These are phyloP conservation scores for Hymenoscyphus linearis DNA, from an alignment of 2,329 filamentous ascomycete genomes.

Conservation along the genomic window DNA sequence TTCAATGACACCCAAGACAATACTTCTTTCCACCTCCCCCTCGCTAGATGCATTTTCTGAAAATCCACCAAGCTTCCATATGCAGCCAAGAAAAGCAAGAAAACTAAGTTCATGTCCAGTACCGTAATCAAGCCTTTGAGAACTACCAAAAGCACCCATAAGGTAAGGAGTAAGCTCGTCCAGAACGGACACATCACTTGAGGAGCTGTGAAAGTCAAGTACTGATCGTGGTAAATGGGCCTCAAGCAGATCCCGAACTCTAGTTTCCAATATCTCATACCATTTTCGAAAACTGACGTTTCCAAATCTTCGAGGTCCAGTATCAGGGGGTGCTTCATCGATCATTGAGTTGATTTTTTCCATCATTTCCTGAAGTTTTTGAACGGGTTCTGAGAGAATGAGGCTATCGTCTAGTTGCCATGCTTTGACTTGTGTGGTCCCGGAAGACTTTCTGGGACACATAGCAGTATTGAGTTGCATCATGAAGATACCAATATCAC, in stretches of 20 bases:
- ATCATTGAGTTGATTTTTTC: constrained; percentile 60
- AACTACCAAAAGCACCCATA: constrained; percentile 78
- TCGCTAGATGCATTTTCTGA: constrained; percentile 41
- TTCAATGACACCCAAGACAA: constrained; percentile 78
- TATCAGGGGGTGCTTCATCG: constrained; percentile 74
- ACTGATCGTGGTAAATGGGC: constrained; percentile 49
- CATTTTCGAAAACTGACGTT: constrained; percentile 87
- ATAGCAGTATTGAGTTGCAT: constrained; percentile 86
- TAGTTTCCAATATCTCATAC: constrained; percentile 63
- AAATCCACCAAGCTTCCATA: constrained; percentile 90
- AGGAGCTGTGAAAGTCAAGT: constrained; percentile 21
- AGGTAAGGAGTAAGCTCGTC: constrained; percentile 76
- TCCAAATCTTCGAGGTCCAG: constrained; percentile 82
- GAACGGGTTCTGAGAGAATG: constrained; percentile 44
- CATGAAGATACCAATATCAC: constrained; percentile 80
- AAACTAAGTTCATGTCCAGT: constrained; percentile 96
- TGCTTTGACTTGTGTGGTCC: constrained; percentile 41
- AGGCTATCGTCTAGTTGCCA: constrained; percentile 43
- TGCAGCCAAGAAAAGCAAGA: constrained; percentile 77
- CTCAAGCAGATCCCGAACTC: constrained; percentile 50
- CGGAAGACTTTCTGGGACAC: constrained; percentile 58
- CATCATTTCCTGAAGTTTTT: constrained; percentile 61
- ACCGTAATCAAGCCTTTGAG: constrained; percentile 88
- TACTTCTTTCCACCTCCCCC: constrained; percentile 64
- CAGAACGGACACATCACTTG: constrained; percentile 41